These are phyloP conservation scores for Dioscorea zingiberensis DNA, from an alignment of 106 monocot species.

Conservation along the genomic window DNA sequence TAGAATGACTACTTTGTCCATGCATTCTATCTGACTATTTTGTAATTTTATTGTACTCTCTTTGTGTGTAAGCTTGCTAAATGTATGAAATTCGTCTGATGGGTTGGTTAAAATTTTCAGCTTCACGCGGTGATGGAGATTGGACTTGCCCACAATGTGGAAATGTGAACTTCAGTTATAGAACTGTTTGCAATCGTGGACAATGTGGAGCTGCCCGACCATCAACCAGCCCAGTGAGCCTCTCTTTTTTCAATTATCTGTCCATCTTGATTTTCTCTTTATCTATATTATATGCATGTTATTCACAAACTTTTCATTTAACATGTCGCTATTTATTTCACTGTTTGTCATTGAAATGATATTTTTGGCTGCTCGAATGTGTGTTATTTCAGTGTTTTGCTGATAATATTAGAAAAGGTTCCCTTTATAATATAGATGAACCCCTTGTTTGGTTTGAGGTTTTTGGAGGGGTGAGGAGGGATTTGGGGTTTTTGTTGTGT, in stretches of 20 bases:
- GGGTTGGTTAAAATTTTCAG: conserved; percentile 2
- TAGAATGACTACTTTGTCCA: not conserved
- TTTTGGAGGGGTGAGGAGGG: too few species aligned
- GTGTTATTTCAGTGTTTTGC: too few species aligned
- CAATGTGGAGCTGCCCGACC: conserved; percentile 45
- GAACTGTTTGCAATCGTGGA: conserved; percentile 57
- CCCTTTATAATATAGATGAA: too few species aligned
- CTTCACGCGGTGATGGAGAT: conserved; percentile 40
- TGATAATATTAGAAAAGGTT: too few species aligned
- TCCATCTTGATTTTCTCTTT: too few species aligned
- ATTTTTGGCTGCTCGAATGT: too few species aligned
- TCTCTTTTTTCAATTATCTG: not conserved
- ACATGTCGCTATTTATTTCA: too few species aligned
- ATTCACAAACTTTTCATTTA: too few species aligned
- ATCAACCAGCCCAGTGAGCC: conserved; percentile 25
- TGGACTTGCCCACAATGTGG: conserved; percentile 58
- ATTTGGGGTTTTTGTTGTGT: too few species aligned
- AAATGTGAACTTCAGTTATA: conserved; percentile 65
- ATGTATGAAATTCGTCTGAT: not conserved
- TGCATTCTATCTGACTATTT: not conserved
- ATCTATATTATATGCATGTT: too few species aligned
- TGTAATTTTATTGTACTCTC: not conserved
- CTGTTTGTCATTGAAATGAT: too few species aligned
- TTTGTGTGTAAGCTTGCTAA: not conserved
- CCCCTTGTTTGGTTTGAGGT: too few species aligned